Evolutionary conservation across 2,329 filamentous ascomycete species (phyloP).

Genomic region (Sporothrix brasiliensis): DNA sequence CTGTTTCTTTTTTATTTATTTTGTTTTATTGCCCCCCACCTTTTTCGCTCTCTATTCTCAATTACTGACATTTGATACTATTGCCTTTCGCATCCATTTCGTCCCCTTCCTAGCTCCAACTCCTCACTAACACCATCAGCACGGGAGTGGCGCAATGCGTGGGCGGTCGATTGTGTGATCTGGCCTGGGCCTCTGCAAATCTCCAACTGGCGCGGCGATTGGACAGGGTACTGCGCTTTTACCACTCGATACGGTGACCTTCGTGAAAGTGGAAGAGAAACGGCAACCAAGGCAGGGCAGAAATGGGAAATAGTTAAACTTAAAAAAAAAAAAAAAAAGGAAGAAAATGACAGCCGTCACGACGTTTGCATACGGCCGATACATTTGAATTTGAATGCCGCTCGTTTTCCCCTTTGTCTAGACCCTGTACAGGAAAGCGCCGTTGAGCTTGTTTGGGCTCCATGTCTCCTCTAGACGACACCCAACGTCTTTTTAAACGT

Average conservation of each 20-base stretch:
- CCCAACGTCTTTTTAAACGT: background rate
- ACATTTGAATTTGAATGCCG: background rate
- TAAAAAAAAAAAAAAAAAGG: background rate
- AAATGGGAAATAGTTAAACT: background rate
- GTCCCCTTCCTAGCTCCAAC: background rate
- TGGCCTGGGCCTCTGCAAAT: background rate
- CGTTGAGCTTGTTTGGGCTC: background rate
- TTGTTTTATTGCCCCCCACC: background rate
- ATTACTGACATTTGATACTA: background rate
- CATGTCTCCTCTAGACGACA: too few species aligned
- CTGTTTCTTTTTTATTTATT: background rate
- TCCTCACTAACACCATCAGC: conserved; percentile 24
- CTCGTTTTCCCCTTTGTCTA: background rate
- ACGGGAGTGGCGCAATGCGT: conserved; percentile 24
- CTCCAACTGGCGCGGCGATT: conserved; percentile 8
- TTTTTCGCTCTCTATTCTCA: background rate
- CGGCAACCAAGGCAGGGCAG: background rate
- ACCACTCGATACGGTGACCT: background rate
- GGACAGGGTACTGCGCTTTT: background rate
- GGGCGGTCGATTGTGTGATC: conserved; percentile 28
- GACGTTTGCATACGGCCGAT: background rate
- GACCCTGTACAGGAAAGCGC: conserved; percentile 8
- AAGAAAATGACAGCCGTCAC: background rate
- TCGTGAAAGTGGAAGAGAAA: background rate
- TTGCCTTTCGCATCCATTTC: background rate